phyloP scores from a whole-genome alignment of 139 green algal genomes.

The Trebouxia sp. region DNA sequence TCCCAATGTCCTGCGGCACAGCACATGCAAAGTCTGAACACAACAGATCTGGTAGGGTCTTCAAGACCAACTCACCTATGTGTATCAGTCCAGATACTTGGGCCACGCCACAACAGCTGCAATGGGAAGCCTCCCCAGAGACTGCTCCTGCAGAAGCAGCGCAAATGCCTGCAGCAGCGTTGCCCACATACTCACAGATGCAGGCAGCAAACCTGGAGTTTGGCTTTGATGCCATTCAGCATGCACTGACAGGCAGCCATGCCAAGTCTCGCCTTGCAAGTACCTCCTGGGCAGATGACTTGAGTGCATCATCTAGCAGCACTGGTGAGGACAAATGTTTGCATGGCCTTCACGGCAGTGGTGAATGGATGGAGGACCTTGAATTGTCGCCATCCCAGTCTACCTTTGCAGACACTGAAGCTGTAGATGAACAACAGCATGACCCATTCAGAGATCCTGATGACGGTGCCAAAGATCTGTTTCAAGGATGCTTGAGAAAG shows the following conservation, averaged over 20 bases:
- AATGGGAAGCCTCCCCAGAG: background rate
- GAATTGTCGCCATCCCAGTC: background rate
- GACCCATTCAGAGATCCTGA: no score
- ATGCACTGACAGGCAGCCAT: background rate
- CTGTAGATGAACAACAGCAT: no score
- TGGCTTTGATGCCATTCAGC: background rate
- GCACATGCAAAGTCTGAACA: background rate
- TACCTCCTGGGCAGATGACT: background rate
- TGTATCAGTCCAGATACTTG: conserved; percentile 20
- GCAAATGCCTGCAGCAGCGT: background rate
- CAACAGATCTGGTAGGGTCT: background rate
- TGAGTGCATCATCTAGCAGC: background rate
- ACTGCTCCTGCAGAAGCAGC: background rate
- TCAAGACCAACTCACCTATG: background rate
- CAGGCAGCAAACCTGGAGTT: conserved; percentile 1
- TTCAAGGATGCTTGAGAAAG: no score
- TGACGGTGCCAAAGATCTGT: no score
- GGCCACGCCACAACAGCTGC: conserved; percentile 9
- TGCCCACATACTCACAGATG: background rate
- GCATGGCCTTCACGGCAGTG: background rate
- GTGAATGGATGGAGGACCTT: conserved; percentile 10
- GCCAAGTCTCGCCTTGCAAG: conserved; percentile 6
- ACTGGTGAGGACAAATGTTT: background rate
- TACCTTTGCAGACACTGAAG: no score
- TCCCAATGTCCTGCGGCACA: background rate